These are phyloP conservation scores for Euphorbia schlechtendalii DNA, from an alignment of 441 rosid species.

Conservation along the genomic window DNA sequence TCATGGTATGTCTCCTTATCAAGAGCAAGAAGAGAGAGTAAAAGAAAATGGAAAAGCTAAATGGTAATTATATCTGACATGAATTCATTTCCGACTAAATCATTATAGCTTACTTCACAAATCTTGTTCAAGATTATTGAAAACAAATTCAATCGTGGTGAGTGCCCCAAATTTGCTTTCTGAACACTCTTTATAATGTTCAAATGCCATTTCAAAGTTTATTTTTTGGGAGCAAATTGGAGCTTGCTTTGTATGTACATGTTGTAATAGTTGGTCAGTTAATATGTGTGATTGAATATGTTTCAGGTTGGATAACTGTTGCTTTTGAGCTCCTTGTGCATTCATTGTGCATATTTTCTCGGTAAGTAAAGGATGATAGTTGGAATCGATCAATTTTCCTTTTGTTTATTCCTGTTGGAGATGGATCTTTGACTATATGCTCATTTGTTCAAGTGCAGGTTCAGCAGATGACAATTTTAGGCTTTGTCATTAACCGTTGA, in stretches of 20 bases:
- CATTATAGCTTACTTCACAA: background rate
- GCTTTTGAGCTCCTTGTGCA: background rate
- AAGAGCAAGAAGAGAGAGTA: background rate
- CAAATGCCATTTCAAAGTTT: no score
- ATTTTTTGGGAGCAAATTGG: background rate
- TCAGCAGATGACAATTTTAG: constrained; percentile 6
- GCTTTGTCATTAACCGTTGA: constrained; percentile 29
- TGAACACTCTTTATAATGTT: no score
- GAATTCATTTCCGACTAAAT: background rate
- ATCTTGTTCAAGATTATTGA: background rate
- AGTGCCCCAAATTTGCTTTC: no score
- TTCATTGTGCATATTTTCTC: background rate
- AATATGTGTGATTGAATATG: no score
- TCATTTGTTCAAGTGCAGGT: background rate
- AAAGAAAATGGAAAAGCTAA: background rate
- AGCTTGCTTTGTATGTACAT: no score
- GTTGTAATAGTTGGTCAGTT: no score
- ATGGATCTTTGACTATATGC: background rate
- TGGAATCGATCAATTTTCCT: background rate
- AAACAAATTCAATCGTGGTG: no score
- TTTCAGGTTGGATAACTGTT: background rate
- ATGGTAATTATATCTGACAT: background rate
- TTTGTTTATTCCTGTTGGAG: background rate
- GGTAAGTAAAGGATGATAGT: background rate
- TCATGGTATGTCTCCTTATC: background rate